A percentile compares a stretch with the other conserved stretches of the same genome.
Evolutionary conservation across 441 rosid species (phyloP).

Genomic region (Mallotus repandus): DNA sequence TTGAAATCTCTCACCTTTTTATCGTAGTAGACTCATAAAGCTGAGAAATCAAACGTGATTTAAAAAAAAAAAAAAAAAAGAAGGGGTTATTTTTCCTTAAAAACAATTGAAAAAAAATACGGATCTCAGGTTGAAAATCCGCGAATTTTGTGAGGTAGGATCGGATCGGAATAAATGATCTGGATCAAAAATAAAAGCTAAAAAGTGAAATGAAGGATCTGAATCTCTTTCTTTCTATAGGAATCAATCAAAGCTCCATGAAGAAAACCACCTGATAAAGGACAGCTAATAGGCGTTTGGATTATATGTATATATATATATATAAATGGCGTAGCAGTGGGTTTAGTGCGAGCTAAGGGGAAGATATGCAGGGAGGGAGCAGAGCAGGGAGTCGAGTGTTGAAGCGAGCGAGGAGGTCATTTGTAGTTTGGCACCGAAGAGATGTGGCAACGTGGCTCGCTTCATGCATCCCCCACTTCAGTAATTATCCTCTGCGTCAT

Average conservation of each 20-base stretch:
- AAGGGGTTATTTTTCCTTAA: neutral
- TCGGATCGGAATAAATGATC: slow-evolving; percentile 30
- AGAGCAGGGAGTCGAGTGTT: slow-evolving; percentile 9
- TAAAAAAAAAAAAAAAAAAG: neutral
- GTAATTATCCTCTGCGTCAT: too few species aligned
- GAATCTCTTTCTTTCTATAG: slow-evolving; percentile 28
- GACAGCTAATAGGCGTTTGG: too few species aligned
- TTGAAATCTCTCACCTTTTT: slow-evolving; percentile 22
- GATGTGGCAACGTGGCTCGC: slow-evolving; percentile 45
- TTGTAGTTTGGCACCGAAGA: slow-evolving; percentile 40
- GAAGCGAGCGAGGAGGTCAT: slow-evolving; percentile 13
- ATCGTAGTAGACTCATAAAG: slow-evolving; percentile 11
- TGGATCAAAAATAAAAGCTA: slow-evolving; percentile 7
- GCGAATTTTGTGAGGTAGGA: slow-evolving; percentile 24
- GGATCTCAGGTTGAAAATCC: slow-evolving; percentile 28
- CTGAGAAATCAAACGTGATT: slow-evolving; percentile 7
- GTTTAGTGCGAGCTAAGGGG: too few species aligned
- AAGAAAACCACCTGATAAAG: too few species aligned
- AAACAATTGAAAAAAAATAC: slow-evolving; percentile 17
- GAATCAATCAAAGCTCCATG: neutral
- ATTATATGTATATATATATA: too few species aligned
- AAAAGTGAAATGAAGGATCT: slow-evolving; percentile 26
- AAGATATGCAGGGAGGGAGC: too few species aligned
- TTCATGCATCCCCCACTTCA: too few species aligned
- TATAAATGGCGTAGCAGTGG: too few species aligned